These are phyloP conservation scores for Globisporangium nodosum DNA, from an alignment of 352 stramenopile genomes.

Conservation along the genomic window DNA sequence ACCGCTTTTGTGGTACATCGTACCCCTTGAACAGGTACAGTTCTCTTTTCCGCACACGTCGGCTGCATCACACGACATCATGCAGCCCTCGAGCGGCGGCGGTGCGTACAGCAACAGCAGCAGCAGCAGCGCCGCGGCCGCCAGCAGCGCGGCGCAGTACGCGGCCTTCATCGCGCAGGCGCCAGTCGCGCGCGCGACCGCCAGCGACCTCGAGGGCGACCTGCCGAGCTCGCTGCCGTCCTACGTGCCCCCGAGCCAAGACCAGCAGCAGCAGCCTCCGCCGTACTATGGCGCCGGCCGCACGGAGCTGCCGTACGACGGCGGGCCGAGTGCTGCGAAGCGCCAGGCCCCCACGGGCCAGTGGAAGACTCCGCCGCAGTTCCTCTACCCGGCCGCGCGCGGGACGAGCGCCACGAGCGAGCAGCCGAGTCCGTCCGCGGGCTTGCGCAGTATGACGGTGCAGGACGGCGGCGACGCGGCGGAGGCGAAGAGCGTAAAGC, in stretches of 20 bases:
- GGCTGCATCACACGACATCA: conserved; percentile 1
- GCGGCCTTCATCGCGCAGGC: conserved; percentile 10
- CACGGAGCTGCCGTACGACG: conserved; percentile 1
- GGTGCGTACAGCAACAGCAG: conserved; percentile 14
- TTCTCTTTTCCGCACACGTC: background rate
- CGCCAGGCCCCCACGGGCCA: conserved; percentile 44
- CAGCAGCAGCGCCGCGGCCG: conserved; percentile 2
- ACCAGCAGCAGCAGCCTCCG: conserved; percentile 15
- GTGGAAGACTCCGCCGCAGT: conserved; percentile 61
- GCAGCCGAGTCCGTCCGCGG: conserved; percentile 43
- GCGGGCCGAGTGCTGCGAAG: conserved; percentile 24
- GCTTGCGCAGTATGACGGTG: conserved; percentile 60
- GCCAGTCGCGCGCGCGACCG: background rate
- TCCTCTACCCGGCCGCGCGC: conserved; percentile 25
- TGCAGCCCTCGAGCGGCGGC: conserved; percentile 14
- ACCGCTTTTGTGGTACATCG: background rate
- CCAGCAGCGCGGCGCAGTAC: conserved; percentile 9
- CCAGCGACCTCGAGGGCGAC: conserved; percentile 37
- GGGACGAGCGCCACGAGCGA: background rate
- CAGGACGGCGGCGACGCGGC: conserved; percentile 30
- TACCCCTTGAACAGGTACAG: background rate
- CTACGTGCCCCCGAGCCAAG: conserved; percentile 41
- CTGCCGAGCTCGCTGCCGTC: conserved; percentile 70
- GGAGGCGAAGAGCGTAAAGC: conserved; percentile 14
- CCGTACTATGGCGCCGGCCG: conserved; percentile 25